Base-by-base conservation (phyloP, 129 eudicot genomes). In the Tagetes patula region DNA sequence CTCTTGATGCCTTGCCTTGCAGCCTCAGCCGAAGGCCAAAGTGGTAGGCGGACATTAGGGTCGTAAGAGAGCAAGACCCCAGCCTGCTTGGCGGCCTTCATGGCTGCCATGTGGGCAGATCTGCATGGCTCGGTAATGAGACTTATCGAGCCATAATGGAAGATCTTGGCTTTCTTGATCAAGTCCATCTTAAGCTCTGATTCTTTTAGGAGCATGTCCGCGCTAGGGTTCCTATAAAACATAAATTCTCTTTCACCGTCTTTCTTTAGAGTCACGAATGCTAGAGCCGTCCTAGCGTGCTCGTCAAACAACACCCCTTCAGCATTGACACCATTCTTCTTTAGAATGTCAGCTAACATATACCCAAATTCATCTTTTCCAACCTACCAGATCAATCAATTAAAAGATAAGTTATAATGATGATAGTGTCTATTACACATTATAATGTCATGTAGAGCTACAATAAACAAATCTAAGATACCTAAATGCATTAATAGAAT, bases 151-250 rank as follows among this genome's bases (percentile, higher is more conserved):
- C 96, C 96, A 58, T 89, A 89, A 34, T 89, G 96, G 13, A 89
- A 89, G 46, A 89, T 77, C 42, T 76, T 82, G 33, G 88, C 83
- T 31, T 87, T 49, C 74, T 71, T 89, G 46, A 89, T 83, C 64
- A 89, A n/a, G 8, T 81, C 84, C 81, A 82, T 53, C 37, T 89
- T 84, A 3, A 89, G 80, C 69, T 89, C 96, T 0, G 89, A 82
- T 37, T 82, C 88, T 75, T 73, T 89, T 36, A 89, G 65, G 31
- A 89, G 76, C 96, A 89, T 89, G 72, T 89, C 96, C 0, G 96
- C 96, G 45, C 96, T 89, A 1, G 96, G 96, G 67, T 89, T 89
- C 72, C 96, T 74, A 49, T 89, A 89, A 79, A 89, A 89, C 96
- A 87, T 89, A 80, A 89, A 89, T 69, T 89, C 96, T 69, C 96